These are phyloP conservation scores for Tulasnella sp. DNA, from an alignment of 768 basidiomycete species.

Conservation along the genomic window DNA sequence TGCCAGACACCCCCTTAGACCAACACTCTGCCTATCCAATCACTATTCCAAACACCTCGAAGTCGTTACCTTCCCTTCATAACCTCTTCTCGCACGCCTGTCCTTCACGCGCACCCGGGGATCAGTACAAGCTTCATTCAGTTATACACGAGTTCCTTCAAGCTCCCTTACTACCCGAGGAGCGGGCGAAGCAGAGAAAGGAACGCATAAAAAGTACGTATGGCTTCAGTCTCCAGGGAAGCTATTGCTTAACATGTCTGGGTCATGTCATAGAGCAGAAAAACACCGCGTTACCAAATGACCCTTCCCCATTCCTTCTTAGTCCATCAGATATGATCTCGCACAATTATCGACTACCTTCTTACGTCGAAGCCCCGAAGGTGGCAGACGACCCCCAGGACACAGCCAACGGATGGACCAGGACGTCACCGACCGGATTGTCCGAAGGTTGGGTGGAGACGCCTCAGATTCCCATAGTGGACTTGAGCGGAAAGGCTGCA, in stretches of 20 bases:
- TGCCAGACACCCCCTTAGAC: slow-evolving; percentile 47
- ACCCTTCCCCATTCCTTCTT: not conserved
- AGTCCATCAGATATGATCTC: slow-evolving; percentile 47
- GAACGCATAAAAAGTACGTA: slow-evolving; percentile 30
- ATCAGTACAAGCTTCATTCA: slow-evolving; percentile 73
- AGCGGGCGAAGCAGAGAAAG: slow-evolving; percentile 54
- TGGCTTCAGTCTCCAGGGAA: slow-evolving; percentile 29
- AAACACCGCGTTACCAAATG: not conserved
- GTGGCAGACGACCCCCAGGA: slow-evolving; percentile 51
- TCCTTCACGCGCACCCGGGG: slow-evolving; percentile 88
- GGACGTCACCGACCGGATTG: slow-evolving; percentile 16
- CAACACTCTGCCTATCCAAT: slow-evolving; percentile 46
- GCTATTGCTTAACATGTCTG: slow-evolving; percentile 14
- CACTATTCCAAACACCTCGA: slow-evolving; percentile 31
- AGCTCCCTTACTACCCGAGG: slow-evolving; percentile 45
- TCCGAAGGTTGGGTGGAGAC: slow-evolving; percentile 74
- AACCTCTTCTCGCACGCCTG: slow-evolving; percentile 77
- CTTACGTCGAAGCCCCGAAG: slow-evolving; percentile 66
- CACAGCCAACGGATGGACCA: slow-evolving; percentile 27
- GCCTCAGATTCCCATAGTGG: slow-evolving; percentile 34
- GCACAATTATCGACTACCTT: slow-evolving; percentile 60
- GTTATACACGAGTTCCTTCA: slow-evolving; percentile 77
- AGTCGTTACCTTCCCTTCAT: slow-evolving; percentile 61
- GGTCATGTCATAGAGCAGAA: not conserved
- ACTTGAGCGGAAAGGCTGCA: slow-evolving; percentile 27